Evolutionary conservation across 2,329 filamentous ascomycete genomes (phyloP).

Genomic region (Aspergillus cejpii): DNA sequence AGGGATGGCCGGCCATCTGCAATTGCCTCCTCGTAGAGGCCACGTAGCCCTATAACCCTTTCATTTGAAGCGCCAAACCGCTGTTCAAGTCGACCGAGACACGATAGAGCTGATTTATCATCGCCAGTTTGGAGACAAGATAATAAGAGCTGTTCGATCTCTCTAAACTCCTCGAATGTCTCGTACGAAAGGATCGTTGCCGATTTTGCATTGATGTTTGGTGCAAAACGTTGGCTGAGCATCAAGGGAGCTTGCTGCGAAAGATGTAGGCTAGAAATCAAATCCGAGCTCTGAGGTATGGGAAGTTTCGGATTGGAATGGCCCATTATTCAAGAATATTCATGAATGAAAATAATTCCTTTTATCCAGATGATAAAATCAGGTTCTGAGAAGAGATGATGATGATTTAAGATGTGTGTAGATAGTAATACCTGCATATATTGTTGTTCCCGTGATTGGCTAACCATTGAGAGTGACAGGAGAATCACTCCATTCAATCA

Average conservation of each 20-base stretch:
- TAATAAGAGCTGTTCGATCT: conserved; percentile 79
- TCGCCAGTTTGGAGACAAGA: conserved; percentile 80
- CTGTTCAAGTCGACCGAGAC: conserved; percentile 65
- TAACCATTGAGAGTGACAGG: too few species aligned
- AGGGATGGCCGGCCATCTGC: conserved; percentile 61
- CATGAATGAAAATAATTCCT: not conserved
- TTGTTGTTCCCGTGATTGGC: too few species aligned
- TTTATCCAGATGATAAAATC: too few species aligned
- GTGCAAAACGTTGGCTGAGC: conserved; percentile 43
- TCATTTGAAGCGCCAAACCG: conserved; percentile 83
- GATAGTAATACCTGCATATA: too few species aligned
- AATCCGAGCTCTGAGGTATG: conserved; percentile 32
- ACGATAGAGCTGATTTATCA: conserved; percentile 66
- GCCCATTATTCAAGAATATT: conserved; percentile 8
- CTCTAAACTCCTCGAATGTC: conserved; percentile 72
- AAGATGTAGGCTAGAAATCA: conserved; percentile 42
- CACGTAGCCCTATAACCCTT: conserved; percentile 73
- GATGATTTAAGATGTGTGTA: too few species aligned
- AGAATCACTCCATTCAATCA: too few species aligned
- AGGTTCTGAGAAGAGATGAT: too few species aligned
- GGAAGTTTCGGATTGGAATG: conserved; percentile 11
- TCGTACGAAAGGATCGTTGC: conserved; percentile 51
- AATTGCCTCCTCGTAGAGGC: conserved; percentile 76
- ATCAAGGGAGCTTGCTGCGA: conserved; percentile 41
- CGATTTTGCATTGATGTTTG: conserved; percentile 45